Conservation (phyloP, 805 yeast genomes). For the Kazachstania bromeliacearum region DNA sequence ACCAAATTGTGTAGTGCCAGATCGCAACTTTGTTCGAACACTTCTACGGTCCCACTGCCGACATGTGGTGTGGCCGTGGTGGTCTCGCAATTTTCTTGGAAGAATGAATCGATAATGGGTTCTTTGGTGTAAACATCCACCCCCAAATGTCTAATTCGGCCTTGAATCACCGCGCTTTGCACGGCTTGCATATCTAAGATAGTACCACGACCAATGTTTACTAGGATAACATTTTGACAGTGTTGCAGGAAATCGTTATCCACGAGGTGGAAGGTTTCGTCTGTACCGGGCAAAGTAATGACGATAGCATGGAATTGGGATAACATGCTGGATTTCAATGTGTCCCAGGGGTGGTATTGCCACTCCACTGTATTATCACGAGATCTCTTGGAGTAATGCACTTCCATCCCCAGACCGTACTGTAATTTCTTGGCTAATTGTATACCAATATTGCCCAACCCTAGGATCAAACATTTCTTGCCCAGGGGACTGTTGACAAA, state of each 20-base stretch:
- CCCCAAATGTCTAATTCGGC: constrained; percentile 46
- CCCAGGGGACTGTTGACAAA: constrained; percentile 38
- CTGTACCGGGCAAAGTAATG: constrained; percentile 48
- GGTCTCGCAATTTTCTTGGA: constrained; percentile 8
- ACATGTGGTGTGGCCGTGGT: constrained; percentile 52
- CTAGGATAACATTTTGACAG: constrained; percentile 27
- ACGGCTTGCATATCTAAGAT: constrained; percentile 45
- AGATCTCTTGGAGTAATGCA: constrained; percentile 45
- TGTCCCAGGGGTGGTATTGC: constrained; percentile 30
- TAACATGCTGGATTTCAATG: constrained; percentile 23
- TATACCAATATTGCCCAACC: constrained; percentile 54
- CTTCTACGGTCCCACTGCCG: constrained; percentile 47
- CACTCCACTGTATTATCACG: constrained; percentile 22
- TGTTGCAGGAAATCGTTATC: constrained; percentile 32
- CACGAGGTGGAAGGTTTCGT: constrained; percentile 42
- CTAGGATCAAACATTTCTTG: constrained; percentile 45
- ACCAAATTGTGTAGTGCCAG: constrained; percentile 17
- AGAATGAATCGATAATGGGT: constrained; percentile 32
- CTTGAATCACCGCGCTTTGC: constrained; percentile 34
- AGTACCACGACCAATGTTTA: constrained; percentile 54
- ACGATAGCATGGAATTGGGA: constrained; percentile 42
- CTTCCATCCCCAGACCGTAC: constrained; percentile 45
- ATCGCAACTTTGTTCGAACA: constrained; percentile 36
- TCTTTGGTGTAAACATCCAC: constrained; percentile 52
- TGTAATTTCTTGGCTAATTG: constrained; percentile 41